Evolutionary conservation across 2,329 filamentous ascomycete species (phyloP).

Genomic region (Diplodia sapinea): DNA sequence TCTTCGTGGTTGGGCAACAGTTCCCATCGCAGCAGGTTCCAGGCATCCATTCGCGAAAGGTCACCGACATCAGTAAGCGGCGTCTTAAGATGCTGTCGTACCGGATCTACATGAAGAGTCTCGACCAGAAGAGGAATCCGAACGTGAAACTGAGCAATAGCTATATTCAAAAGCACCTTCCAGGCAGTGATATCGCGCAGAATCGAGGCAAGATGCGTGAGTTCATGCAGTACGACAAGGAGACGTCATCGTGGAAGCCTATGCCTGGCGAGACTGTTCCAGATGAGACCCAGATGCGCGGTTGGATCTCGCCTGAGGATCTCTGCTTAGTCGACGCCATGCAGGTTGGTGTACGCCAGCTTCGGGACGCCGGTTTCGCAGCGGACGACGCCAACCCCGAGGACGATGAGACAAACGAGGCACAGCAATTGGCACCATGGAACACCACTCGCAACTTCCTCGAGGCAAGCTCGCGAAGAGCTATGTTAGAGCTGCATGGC

Average conservation of each 20-base stretch:
- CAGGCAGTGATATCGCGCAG: conserved; percentile 91
- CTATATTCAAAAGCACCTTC: conserved; percentile 72
- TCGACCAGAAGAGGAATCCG: conserved; percentile 71
- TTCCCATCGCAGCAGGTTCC: conserved; percentile 92
- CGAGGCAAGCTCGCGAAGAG: conserved; percentile 90
- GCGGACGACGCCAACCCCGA: conserved; percentile 68
- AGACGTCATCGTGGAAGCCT: conserved; percentile 80
- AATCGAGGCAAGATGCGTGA: conserved; percentile 97
- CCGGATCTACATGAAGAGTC: conserved; percentile 80
- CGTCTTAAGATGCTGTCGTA: conserved; percentile 95
- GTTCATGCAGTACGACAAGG: conserved; percentile 89
- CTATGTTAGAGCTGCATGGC: conserved; percentile 93
- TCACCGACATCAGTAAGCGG: conserved; percentile 96
- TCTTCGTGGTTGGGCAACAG: conserved; percentile 90
- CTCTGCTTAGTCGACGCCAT: conserved; percentile 94
- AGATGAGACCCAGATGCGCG: conserved; percentile 78
- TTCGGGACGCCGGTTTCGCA: conserved; percentile 89
- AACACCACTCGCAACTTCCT: conserved; percentile 96
- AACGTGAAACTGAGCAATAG: conserved; percentile 72
- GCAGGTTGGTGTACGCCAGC: conserved; percentile 90
- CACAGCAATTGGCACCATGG: conserved; percentile 89
- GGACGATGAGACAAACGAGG: conserved; percentile 70
- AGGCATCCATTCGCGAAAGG: conserved; percentile 89
- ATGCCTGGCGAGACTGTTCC: conserved; percentile 74
- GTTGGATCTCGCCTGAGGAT: conserved; percentile 93